Evolutionary conservation across 495 filamentous ascomycete genomes (phyloP).

Genomic region (Tuber calosporum): DNA sequence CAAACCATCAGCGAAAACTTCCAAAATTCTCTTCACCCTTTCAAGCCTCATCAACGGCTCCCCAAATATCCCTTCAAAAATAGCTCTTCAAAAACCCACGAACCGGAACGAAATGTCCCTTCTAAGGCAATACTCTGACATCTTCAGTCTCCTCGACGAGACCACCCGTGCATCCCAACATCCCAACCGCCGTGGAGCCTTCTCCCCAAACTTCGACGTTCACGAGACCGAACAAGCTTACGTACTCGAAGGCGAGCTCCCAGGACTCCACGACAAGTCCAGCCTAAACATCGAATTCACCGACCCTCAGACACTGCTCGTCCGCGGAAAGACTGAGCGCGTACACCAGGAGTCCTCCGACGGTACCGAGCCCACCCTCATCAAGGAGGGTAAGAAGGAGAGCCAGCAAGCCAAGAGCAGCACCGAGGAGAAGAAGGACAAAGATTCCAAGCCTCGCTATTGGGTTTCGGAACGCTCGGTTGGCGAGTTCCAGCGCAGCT

Average conservation of each 20-base stretch:
- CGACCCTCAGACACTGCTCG: slow-evolving; percentile 65
- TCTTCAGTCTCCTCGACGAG: slow-evolving; percentile 72
- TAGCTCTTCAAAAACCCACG: background rate
- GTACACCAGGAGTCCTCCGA: slow-evolving; percentile 34
- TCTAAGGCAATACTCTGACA: slow-evolving; percentile 34
- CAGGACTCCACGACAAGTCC: slow-evolving; percentile 59
- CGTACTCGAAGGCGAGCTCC: slow-evolving; percentile 78
- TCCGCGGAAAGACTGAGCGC: slow-evolving; percentile 64
- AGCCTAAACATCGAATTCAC: slow-evolving; percentile 78
- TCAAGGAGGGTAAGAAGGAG: slow-evolving; percentile 39
- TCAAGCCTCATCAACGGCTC: background rate
- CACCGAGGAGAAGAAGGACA: slow-evolving; percentile 41
- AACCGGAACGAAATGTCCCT: slow-evolving; percentile 26
- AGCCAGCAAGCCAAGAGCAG: slow-evolving; percentile 26
- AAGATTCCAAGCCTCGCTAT: slow-evolving; percentile 49
- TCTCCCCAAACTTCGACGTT: slow-evolving; percentile 74
- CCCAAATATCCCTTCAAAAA: background rate
- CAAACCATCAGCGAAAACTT: background rate
- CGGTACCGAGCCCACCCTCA: slow-evolving; percentile 9
- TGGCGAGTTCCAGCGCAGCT: slow-evolving; percentile 72
- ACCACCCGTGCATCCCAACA: background rate
- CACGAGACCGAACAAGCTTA: slow-evolving; percentile 61
- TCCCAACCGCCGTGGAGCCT: slow-evolving; percentile 43
- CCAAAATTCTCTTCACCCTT: background rate
- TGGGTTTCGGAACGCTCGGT: slow-evolving; percentile 75